Percentiles rank a stretch among this genome's conserved stretches.
Conservation (phyloP, 2,329 filamentous ascomycete genomes). For the Cytospora leucostoma region DNA sequence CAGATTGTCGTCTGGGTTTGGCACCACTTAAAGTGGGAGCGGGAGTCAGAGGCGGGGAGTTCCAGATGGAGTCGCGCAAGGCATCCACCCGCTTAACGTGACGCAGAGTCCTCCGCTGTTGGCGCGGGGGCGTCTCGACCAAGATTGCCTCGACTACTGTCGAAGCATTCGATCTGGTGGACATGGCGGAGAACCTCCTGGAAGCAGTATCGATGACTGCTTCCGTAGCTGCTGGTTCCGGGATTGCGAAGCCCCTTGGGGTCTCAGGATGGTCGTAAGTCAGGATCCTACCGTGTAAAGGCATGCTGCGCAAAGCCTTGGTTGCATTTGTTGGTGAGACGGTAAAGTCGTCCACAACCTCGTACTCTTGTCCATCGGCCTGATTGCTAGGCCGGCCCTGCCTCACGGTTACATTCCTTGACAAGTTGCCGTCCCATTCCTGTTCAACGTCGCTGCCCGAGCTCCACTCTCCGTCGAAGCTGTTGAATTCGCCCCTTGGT, state of each 20-base stretch:
- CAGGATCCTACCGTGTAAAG: slow-evolving; percentile 46
- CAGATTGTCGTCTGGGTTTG: slow-evolving; percentile 21
- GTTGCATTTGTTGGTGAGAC: slow-evolving; percentile 55
- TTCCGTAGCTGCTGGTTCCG: slow-evolving; percentile 32
- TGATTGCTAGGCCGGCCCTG: slow-evolving; percentile 43
- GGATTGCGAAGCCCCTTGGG: slow-evolving; percentile 35
- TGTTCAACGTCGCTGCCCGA: slow-evolving; percentile 48
- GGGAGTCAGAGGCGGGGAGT: slow-evolving; percentile 46
- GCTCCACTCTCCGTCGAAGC: slow-evolving; percentile 60
- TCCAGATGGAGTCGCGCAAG: slow-evolving; percentile 50
- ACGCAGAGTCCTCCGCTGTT: slow-evolving; percentile 57
- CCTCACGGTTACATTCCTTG: slow-evolving; percentile 55
- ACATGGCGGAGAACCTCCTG: slow-evolving; percentile 55
- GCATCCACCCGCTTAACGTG: slow-evolving; percentile 60
- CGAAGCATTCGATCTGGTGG: slow-evolving; percentile 55
- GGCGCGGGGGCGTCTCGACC: slow-evolving; percentile 49
- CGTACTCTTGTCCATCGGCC: slow-evolving; percentile 36
- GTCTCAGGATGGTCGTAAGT: slow-evolving; percentile 41
- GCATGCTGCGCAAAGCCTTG: slow-evolving; percentile 49
- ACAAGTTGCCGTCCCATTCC: slow-evolving; percentile 57
- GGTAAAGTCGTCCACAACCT: slow-evolving; percentile 50
- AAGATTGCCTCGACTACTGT: slow-evolving; percentile 61
- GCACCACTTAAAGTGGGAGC: slow-evolving; percentile 37
- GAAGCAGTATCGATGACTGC: slow-evolving; percentile 45
- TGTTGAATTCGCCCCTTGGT: slow-evolving; percentile 51